A percentile compares a stretch with the other conserved stretches of the same genome.
These are phyloP conservation scores for Ramularia collo-cygni DNA, from an alignment of 2,329 filamentous ascomycete genomes.

Conservation along the genomic window DNA sequence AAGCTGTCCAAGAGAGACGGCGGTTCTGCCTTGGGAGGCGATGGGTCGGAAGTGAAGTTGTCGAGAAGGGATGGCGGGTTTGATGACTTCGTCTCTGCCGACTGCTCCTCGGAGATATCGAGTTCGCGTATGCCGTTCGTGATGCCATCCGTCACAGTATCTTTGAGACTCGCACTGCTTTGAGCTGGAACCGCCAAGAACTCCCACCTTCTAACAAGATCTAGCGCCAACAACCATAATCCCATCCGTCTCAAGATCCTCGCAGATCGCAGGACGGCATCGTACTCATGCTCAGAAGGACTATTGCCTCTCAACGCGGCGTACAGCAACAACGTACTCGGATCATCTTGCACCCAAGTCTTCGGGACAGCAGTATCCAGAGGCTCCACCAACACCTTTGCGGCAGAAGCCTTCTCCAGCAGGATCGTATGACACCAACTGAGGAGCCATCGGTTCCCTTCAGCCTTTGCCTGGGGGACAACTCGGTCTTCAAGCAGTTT, in stretches of 20 bases:
- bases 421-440: constrained; percentile 97
- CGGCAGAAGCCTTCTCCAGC: constrained; percentile 71
- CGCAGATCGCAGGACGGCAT: constrained; percentile 80
- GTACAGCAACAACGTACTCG: constrained; percentile 80
- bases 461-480: constrained; percentile 65
- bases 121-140: constrained; percentile 7
- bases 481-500: constrained; percentile 74
- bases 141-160: constrained; percentile 7
- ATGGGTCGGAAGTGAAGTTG: constrained; percentile 12
- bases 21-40: constrained; percentile 5
- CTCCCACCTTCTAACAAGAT: constrained; percentile 77
- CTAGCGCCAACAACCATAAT: constrained; percentile 80
- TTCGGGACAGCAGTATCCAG: constrained; percentile 59
- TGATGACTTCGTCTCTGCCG: constrained; percentile 1
- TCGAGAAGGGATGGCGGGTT: constrained; percentile 21
- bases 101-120: too few relatives aligned
- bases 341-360: constrained; percentile 70
- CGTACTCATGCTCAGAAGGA: constrained; percentile 40
- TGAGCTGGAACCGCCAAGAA: constrained; percentile 47
- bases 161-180: not conserved
- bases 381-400: constrained; percentile 64
- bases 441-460: constrained; percentile 87
- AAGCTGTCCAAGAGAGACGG: constrained; percentile 21
- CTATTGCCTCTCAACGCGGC: constrained; percentile 68
- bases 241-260: constrained; percentile 38